These are phyloP conservation scores for Castanea crenata DNA, from an alignment of 306 rosid genomes.

Conservation along the genomic window DNA sequence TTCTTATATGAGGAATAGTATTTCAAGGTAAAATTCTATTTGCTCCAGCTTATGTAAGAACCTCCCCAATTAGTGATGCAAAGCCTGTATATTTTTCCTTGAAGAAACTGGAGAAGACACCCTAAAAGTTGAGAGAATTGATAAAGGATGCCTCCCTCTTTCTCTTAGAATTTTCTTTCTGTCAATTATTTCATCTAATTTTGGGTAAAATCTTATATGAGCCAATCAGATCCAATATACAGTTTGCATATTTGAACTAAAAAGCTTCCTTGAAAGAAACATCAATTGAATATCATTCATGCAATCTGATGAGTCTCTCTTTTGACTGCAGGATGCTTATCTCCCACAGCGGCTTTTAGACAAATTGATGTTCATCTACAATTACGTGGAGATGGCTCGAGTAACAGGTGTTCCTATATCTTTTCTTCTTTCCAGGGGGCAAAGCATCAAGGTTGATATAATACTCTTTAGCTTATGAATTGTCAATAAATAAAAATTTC, in stretches of 20 bases:
- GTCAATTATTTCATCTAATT: background rate
- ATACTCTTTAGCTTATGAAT: constrained; percentile 1
- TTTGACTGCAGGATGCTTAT: constrained; percentile 81
- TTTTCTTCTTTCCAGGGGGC: constrained; percentile 94
- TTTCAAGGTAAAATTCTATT: background rate
- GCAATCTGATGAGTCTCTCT: constrained; percentile 9
- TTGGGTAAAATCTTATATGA: background rate
- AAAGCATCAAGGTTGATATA: constrained; percentile 74
- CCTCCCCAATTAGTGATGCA: background rate
- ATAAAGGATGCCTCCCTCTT: background rate
- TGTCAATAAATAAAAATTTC: background rate
- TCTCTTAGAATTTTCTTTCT: background rate
- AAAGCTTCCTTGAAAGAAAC: background rate
- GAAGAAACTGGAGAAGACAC: background rate
- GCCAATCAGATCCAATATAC: background rate
- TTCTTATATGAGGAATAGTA: background rate
- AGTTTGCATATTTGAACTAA: background rate
- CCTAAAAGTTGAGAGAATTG: background rate
- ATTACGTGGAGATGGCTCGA: constrained; percentile 99
- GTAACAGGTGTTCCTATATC: constrained; percentile 98
- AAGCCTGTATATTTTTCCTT: background rate
- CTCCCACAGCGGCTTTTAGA: constrained; percentile 97
- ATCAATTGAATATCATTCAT: background rate
- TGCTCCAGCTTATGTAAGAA: background rate
- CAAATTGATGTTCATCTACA: constrained; percentile 90